Evolutionary conservation across 495 filamentous ascomycete genomes (phyloP).

Genomic region (Xanthoparmelia taractica): DNA sequence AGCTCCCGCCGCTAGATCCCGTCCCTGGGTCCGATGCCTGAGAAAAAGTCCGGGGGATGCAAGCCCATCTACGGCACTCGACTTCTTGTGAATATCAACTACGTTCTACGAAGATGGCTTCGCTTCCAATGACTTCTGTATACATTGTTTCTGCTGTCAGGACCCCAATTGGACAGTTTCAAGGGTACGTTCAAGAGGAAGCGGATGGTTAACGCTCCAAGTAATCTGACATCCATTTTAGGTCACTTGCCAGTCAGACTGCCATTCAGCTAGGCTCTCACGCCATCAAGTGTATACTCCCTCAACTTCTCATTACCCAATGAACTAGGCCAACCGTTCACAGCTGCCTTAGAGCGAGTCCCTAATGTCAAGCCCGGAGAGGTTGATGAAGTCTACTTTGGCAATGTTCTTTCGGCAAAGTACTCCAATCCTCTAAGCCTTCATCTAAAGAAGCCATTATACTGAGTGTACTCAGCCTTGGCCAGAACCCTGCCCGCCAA

Average conservation of each 20-base stretch:
- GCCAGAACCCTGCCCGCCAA: conserved; percentile 93
- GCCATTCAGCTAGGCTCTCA: conserved; percentile 83
- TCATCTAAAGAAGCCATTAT: neutral
- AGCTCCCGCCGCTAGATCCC: neutral
- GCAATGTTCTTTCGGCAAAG: conserved; percentile 96
- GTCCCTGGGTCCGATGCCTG: no score
- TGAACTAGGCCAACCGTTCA: conserved; percentile 20
- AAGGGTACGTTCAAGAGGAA: conserved; percentile 58
- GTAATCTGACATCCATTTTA: conserved; percentile 31
- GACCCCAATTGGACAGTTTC: conserved; percentile 87
- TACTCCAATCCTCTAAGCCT: conserved; percentile 36
- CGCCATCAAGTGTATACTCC: conserved; percentile 72
- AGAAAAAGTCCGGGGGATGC: no score
- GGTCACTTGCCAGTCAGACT: conserved; percentile 75
- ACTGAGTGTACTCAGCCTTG: conserved; percentile 53
- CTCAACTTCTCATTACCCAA: conserved; percentile 1
- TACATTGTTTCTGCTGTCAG: conserved; percentile 91
- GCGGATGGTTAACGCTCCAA: conserved; percentile 16
- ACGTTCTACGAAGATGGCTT: conserved; percentile 13
- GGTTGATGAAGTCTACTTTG: conserved; percentile 94
- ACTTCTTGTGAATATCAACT: neutral
- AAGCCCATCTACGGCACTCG: no score
- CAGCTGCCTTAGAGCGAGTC: conserved; percentile 77
- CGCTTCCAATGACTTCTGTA: conserved; percentile 62
- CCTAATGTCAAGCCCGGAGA: conserved; percentile 75